These are phyloP conservation scores for Aegilops tauschii DNA, from an alignment of 176 grass and related monocot species.

Conservation along the genomic window DNA sequence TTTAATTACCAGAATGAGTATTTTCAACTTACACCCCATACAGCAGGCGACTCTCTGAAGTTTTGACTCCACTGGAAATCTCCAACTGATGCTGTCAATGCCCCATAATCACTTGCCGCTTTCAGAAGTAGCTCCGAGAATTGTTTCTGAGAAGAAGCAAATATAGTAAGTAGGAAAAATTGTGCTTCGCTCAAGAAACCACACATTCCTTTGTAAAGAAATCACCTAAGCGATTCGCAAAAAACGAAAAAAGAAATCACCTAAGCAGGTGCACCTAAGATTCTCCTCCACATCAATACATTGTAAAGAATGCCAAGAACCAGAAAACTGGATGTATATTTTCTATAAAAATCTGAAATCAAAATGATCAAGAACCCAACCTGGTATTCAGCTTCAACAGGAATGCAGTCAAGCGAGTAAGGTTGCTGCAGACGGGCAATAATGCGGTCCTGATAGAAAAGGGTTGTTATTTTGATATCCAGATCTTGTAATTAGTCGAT, in stretches of 20 bases:
- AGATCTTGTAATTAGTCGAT: background rate
- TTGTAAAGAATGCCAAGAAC: background rate
- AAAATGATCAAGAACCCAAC: constrained; percentile 30
- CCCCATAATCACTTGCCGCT: constrained; percentile 93
- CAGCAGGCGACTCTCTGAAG: constrained; percentile 90
- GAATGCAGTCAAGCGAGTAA: constrained; percentile 98
- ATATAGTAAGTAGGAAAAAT: background rate
- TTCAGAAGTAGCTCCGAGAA: constrained; percentile 96
- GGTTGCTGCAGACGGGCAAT: constrained; percentile 97
- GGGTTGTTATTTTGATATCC: background rate
- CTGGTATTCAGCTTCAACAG: constrained; percentile 99
- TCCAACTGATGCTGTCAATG: constrained; percentile 74
- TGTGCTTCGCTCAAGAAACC: background rate
- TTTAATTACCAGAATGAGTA: background rate
- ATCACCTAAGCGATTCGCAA: background rate
- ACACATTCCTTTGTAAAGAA: background rate
- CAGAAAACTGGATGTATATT: background rate
- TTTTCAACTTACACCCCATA: constrained; percentile 82
- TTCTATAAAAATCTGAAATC: background rate
- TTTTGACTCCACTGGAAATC: constrained; percentile 99
- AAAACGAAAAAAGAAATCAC: background rate
- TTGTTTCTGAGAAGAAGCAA: constrained; percentile 71
- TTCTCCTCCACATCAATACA: background rate
- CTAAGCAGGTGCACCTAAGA: background rate
- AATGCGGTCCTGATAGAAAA: constrained; percentile 84